Evolutionary conservation across 371 early-diverging fungal genomes (phyloP), one percentile per base, ranked within the genome.

Genomic region (Chytridium lagenaria): DNA sequence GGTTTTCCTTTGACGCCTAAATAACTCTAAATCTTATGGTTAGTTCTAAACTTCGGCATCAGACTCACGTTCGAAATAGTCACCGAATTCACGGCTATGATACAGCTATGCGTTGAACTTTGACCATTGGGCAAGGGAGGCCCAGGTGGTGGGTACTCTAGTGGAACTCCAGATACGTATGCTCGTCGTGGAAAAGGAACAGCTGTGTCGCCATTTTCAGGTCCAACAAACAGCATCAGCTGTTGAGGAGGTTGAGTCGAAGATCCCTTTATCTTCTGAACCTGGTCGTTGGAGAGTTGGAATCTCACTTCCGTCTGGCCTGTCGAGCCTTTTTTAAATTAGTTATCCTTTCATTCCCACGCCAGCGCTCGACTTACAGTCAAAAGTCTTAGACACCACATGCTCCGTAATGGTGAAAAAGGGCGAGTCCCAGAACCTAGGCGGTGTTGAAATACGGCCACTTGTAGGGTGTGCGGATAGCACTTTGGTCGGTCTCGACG

Each of bases 1-100:
- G 75, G 75, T 36, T 75, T 69, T 38, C 75, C 75, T 37, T 70
- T 63, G 31, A 75, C 70, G 31, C 75, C 75, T 10, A 66, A 16
- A 59, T 66, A 75, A 15, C 26, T 12, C 75, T 75, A 70, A 30
- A 23, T 38, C n/a, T 3, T 16, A 28, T 49, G 33, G 49, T 12
- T n/a, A 64, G 26, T 34, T 49, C 66, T 15, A 40, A 59, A 31
- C 59, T 50, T 12, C 1, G 52, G 44, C 19, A 34, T 1, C 61
- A 61, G 36, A 39, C 74, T 2, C 55, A 75, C 75, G 34, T 3
- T 28, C 23, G 70, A 63, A 57, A 75, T 28, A 22, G 44, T 37
- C 33, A 49, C 23, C 2, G 44, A 34, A 34, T 75, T 75, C 40
- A 75, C 55, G 22, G 59, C 31, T 19, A 75, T 70, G 19, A 22